Evolutionary conservation across 2,329 filamentous ascomycete species (phyloP), one percentile per base, ranked within the genome.

Genomic region (Trichoderma endophyticum): DNA sequence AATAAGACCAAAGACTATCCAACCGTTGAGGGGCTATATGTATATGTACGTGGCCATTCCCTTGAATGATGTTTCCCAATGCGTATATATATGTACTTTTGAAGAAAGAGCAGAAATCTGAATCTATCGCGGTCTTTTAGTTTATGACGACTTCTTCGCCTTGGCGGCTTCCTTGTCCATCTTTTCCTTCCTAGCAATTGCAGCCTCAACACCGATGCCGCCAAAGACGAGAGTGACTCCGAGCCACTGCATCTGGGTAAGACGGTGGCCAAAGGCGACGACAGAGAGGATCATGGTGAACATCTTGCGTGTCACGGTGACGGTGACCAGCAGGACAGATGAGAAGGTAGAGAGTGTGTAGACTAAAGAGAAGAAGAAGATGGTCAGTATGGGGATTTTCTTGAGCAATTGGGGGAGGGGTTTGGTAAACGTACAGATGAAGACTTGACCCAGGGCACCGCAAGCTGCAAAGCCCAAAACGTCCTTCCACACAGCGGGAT

Each of bases 251-350:
- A 95, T 97, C n/a, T 85, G 83, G 32, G 89, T 92, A 63, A 99
- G 87, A 74, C 88, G 89, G 82, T 99, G 96, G 32, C 96, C 96
- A 80, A 98, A 99, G 83, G 94, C 94, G 73, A 98, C 86, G 32
- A 99, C 96, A 69, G 94, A 97, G 66, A 98, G 87, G 73, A 98
- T 93, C 96, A 99, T 99, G 76, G 95, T 98, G 81, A 98, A 89
- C 96, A 99, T 99, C 85, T 99, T 99, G 79, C 96, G 89, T 60
- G 96, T 99, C 60, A 99, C 96, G 2, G 94, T 99, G 3, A 99
- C 95, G 5, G 96, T 98, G 57, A 98, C 95, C 64, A 99, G 89
- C 66, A 98, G 87, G 63, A 99, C 88, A 11, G 92, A 96, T 11
- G 93, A 96, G 84, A 98, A 99, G 64, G 93, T 93, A 15, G 94